Base-by-base conservation (phyloP, 2,329 filamentous ascomycete species). In the Colletotrichum caudatum region DNA sequence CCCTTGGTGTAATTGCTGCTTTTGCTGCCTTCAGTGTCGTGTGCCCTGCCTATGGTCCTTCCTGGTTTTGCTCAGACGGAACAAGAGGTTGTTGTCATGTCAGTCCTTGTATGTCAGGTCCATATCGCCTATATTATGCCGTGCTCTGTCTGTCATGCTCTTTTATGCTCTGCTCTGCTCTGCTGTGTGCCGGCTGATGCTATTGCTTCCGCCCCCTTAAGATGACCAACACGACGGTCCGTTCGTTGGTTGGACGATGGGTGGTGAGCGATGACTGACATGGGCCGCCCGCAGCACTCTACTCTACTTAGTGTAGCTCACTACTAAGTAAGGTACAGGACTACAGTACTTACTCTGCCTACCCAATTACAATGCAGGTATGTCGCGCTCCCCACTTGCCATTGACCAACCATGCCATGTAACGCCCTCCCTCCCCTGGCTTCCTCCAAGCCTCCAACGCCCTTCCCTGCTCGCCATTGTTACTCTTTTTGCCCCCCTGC, bases 401-500 rank as follows among this genome's bases (percentile, higher is more conserved):
- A 63, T 64, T 64, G 50, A 56, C 61, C 61, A 64, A 56, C 50
- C 50, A 41, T 56, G 5, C 20, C 33, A 54, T 46, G 20, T 18
- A 14, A 46, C 44, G 8, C 7, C 8, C 20, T 33, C 48, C 33
- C 12, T 5, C 14, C 35, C 35, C 33, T 46, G 23, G 33, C 20
- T 20, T 9, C 35, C 41, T 37, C 29, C 60, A 48, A 50, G 33
- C 59, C 59, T 50, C 44, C n/a, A 39, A 39, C 8, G 50, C 50
- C 18, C 35, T 51, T 53, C 50, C 54, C 56, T 70, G 23, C 66
- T 61, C 41, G 56, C 46, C 46, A 48, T 26, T 37, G 35, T 37
- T 20, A n/a, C 29, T 57, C 35, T 57, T 11, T n/a, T 26, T 29
- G 14, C 44, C 59, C 57, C 68, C 68, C 58, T 68, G 69, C 53